These are phyloP conservation scores for Mimosa pudica DNA, from an alignment of 306 rosid species.

Conservation along the genomic window DNA sequence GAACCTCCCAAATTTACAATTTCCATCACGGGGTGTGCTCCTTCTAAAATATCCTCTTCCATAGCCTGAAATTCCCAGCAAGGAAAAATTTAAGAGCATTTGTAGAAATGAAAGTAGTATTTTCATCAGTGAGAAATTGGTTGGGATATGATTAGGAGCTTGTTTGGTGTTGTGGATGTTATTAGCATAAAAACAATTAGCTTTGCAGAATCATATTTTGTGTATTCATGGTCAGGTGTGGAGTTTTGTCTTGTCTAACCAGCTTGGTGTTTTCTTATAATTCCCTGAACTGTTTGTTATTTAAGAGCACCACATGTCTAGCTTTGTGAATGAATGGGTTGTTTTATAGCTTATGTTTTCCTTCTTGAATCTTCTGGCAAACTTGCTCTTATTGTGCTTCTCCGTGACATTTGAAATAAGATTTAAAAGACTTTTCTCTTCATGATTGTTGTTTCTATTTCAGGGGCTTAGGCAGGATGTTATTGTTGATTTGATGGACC, in stretches of 20 bases:
- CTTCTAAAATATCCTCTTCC: neutral
- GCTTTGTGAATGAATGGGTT: neutral
- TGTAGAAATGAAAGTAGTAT: neutral
- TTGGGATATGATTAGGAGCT: neutral
- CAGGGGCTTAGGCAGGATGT: conserved; percentile 97
- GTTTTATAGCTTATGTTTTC: neutral
- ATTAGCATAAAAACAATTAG: neutral
- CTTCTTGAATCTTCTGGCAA: neutral
- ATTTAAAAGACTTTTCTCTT: neutral
- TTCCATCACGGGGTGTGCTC: neutral
- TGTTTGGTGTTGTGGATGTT: neutral
- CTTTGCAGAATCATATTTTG: neutral
- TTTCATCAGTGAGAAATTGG: neutral
- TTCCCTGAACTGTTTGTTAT: no score
- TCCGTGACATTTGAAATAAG: conserved; percentile 1
- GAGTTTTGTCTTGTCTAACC: no score
- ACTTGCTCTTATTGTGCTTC: neutral
- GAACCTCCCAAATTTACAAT: neutral
- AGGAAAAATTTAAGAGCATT: conserved; percentile 2
- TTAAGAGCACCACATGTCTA: neutral
- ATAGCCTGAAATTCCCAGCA: neutral
- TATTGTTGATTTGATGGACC: conserved; percentile 90
- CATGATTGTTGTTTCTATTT: conserved; percentile 32
- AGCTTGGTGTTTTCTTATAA: no score
- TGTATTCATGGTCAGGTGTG: neutral